A percentile compares a stretch with the other conserved stretches of the same genome.
Evolutionary conservation across 345 rosid genomes (phyloP).

Genomic region (Pseudoturritis turrita): DNA sequence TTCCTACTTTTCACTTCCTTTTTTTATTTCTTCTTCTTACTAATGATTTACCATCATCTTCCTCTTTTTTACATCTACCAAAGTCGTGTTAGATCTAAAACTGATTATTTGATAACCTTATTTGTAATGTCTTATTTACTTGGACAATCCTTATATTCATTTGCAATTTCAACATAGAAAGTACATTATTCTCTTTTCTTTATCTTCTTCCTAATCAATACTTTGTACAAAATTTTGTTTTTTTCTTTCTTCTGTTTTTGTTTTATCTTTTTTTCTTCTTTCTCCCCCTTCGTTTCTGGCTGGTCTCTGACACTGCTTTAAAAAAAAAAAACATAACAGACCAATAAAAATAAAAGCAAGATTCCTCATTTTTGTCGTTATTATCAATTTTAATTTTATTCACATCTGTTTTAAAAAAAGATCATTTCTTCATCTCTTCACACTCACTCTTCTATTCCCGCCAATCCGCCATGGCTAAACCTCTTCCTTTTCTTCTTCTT

Average conservation of each 20-base stretch:
- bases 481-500: conserved; percentile 2
- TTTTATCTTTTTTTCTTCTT: not conserved
- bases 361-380: conserved; percentile 24
- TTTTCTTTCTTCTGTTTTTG: not conserved
- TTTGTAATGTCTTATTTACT: not conserved
- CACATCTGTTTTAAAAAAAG: conserved; percentile 21
- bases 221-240: not conserved
- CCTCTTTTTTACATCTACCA: not conserved
- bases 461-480: conserved; percentile 31
- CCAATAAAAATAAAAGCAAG: not conserved
- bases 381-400: not conserved
- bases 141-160: not conserved
- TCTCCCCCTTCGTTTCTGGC: not conserved
- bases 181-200: not conserved
- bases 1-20: conserved; percentile 27
- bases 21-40: conserved; percentile 30
- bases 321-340: not conserved
- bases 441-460: conserved; percentile 36
- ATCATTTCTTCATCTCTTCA: conserved; percentile 21
- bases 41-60: conserved; percentile 19
- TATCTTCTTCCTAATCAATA: not conserved
- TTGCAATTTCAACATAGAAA: not conserved
- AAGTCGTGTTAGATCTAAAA: not conserved
- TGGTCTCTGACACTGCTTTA: not conserved
- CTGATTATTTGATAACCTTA: not conserved